Conservation (phyloP, 106 monocot species). For the Dendrobium catenatum region DNA sequence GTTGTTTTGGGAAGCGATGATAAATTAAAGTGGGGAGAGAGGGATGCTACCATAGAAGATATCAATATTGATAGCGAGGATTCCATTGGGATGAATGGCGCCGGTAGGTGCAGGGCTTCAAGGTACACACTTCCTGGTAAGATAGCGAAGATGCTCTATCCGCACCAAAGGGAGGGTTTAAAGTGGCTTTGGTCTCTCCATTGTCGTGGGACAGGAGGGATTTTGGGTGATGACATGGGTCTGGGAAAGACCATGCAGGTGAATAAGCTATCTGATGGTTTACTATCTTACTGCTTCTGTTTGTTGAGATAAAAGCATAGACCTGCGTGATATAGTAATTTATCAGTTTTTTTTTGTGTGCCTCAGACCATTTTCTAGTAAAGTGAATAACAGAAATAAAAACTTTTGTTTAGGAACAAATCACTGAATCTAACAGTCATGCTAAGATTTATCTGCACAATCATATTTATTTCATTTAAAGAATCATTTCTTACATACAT, state of each 20-base stretch:
- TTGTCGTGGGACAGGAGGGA: conserved; percentile 70
- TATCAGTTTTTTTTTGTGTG: neutral
- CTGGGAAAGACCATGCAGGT: conserved; percentile 99
- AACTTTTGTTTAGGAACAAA: neutral
- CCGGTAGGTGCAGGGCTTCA: conserved; percentile 18
- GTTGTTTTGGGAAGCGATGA: conserved; percentile 16
- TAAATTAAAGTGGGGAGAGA: conserved; percentile 1
- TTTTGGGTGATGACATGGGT: conserved; percentile 98
- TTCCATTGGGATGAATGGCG: conserved; percentile 27
- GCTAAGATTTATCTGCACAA: neutral
- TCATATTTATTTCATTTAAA: neutral
- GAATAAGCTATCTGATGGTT: neutral
- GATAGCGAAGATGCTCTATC: conserved; percentile 59
- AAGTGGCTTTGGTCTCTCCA: conserved; percentile 90
- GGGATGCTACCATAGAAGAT: neutral
- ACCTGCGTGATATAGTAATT: neutral
- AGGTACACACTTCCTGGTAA: conserved; percentile 37
- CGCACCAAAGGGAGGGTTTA: conserved; percentile 83
- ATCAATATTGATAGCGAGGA: conserved; percentile 9
- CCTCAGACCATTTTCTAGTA: neutral
- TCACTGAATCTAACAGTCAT: neutral
- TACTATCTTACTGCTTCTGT: neutral
- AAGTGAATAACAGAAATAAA: neutral
- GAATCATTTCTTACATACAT: neutral
- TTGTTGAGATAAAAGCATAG: neutral